phyloP scores from a whole-genome alignment of 208 protist species.

The Spironucleus salmonicida region DNA sequence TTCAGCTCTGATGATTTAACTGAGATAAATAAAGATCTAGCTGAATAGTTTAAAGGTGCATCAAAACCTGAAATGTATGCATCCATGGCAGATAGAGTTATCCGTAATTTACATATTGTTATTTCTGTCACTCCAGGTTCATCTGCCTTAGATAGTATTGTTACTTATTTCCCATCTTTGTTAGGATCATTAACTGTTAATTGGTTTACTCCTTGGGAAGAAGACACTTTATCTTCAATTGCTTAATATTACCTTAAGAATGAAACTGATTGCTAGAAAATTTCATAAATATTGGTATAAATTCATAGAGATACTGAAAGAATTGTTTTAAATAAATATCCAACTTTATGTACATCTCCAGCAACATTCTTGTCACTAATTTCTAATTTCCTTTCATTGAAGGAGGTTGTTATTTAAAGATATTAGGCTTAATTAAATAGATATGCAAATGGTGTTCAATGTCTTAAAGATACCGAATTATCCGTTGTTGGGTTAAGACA shows the following conservation, averaged over 20 bases:
- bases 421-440: slow-evolving; percentile 60
- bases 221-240: slow-evolving; percentile 72
- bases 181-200: slow-evolving; percentile 95
- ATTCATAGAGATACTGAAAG: slow-evolving; percentile 15
- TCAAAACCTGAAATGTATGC: slow-evolving; percentile 79
- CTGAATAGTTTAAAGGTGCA: slow-evolving; percentile 76
- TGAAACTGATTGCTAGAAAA: neutral
- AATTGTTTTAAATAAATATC: slow-evolving; percentile 58
- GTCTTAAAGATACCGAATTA: slow-evolving; percentile 69
- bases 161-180: slow-evolving; percentile 88
- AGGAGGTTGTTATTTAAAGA: slow-evolving; percentile 58
- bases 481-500: slow-evolving; percentile 69
- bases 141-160: slow-evolving; percentile 71
- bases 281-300: neutral
- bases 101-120: slow-evolving; percentile 75
- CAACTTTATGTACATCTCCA: slow-evolving; percentile 77
- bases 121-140: slow-evolving; percentile 84
- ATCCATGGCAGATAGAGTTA: slow-evolving; percentile 70
- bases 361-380: slow-evolving; percentile 65
- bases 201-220: slow-evolving; percentile 88
- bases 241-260: slow-evolving; percentile 61
- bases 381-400: slow-evolving; percentile 64
- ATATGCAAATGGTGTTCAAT: slow-evolving; percentile 73
- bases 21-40: slow-evolving; percentile 82
- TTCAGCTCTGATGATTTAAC: slow-evolving; percentile 87